Base-by-base conservation (phyloP, 768 basidiomycete species). In the Dioszegia aurantiaca region DNA sequence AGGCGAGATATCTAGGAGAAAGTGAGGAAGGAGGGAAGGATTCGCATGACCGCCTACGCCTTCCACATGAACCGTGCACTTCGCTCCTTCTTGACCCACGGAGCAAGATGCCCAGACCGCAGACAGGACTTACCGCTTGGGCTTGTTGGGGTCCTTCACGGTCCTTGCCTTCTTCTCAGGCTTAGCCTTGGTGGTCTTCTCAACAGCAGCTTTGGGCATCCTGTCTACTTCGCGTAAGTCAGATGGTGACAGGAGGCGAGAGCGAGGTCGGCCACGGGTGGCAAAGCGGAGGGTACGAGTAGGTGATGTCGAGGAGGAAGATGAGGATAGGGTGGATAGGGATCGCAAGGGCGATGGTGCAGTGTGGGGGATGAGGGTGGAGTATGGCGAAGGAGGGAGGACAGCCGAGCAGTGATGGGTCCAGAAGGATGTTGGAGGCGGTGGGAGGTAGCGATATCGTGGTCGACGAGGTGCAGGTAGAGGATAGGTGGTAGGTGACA, bases 161-260 rank as follows among this genome's bases (percentile, higher is more conserved):
- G 36, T 23, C 60, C 68, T 68, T 39, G 53, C 37, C 37, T 65
- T 56, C 54, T 62, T 63, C 60, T 58, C 60, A 36, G 54, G 51
- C 49, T 59, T 47, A 56, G 53, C 58, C 49, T 56, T 67, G 53
- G 47, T 24, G 16, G 39, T 42, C 80, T 78, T 87, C 86, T 40
- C 79, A 37, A 83, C 77, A 36, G 64, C 63, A 77, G 84, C 87
- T 77, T 88, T 89, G 66, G 88, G 87, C 88, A 89, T 90, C 27
- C 42, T 63, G 53, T 4, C 27, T 56, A 36, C 14, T 47, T 56
- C 17, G 41, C 30, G 21, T 46, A 5, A 26, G 27, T 6, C 27
- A 24, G 39, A 40, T 44, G 17, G n/a, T 12, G 11, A 23, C 33
- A 14, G 23, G n/a, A 3, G 51, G 17, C 31, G 40, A 41, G 37